Percentiles rank a stretch among this genome's conserved stretches.
Evolutionary conservation across 2,329 filamentous ascomycete species (phyloP).

Genomic region (Arthrobotrys pseudoclavata): DNA sequence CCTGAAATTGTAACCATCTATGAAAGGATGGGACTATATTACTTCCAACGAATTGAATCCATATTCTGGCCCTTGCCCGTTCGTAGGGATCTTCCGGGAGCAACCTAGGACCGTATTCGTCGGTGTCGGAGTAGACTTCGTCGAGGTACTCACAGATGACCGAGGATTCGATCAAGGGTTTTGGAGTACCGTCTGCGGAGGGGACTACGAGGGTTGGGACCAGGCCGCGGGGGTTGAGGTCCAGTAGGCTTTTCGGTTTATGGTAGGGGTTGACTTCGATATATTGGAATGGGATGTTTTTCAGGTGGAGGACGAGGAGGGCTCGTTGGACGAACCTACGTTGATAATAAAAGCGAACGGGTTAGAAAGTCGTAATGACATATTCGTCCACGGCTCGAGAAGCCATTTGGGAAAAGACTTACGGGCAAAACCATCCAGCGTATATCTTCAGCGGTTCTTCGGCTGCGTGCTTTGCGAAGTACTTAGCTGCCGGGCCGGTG

Average conservation of each 20-base stretch:
- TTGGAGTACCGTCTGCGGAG: conserved; percentile 64
- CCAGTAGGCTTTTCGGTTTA: conserved; percentile 77
- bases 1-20: conserved; percentile 72
- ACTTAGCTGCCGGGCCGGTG: conserved; percentile 49
- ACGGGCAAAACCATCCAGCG: conserved; percentile 80
- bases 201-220: conserved; percentile 75
- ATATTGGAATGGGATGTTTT: conserved; percentile 73
- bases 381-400: no score
- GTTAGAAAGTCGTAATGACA: no score
- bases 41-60: conserved; percentile 79
- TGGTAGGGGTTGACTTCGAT: conserved; percentile 83
- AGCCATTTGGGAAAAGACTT: conserved; percentile 36
- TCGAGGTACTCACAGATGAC: conserved; percentile 83
- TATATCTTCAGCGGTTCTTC: conserved; percentile 76
- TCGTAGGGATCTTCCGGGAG: conserved; percentile 75
- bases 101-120: conserved; percentile 65
- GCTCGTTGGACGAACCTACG: conserved; percentile 46
- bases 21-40: conserved; percentile 79
- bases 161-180: conserved; percentile 79
- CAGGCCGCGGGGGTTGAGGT: conserved; percentile 80
- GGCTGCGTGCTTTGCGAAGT: conserved; percentile 57
- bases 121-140: conserved; percentile 74
- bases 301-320: conserved; percentile 29
- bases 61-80: conserved; percentile 76
- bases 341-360: background rate